These are phyloP conservation scores for Aspergillus sp. DNA, from an alignment of 2,329 filamentous ascomycete genomes.

Conservation along the genomic window DNA sequence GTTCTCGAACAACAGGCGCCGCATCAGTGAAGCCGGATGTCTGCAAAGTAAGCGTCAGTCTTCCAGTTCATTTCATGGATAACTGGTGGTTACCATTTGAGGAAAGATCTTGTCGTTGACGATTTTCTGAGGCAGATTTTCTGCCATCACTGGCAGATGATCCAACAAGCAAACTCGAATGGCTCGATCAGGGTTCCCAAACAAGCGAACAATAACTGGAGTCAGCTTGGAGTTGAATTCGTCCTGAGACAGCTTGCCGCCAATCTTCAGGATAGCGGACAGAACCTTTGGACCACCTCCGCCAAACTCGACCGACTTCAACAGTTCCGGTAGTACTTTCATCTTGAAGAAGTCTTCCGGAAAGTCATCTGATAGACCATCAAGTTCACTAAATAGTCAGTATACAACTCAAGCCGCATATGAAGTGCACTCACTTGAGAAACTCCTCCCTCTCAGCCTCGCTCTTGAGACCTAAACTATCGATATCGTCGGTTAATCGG, in stretches of 20 bases:
- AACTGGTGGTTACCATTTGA: constrained; percentile 67
- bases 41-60: constrained; percentile 46
- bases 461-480: constrained; percentile 86
- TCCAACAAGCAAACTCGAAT: constrained; percentile 90
- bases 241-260: constrained; percentile 81
- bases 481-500: constrained; percentile 87
- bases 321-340: constrained; percentile 89
- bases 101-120: constrained; percentile 98
- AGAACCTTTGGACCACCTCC: constrained; percentile 94
- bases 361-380: constrained; percentile 87
- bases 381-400: constrained; percentile 66
- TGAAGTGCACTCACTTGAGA: constrained; percentile 63
- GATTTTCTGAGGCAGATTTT: constrained; percentile 81
- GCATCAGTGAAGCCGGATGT: constrained; percentile 93
- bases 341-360: constrained; percentile 98
- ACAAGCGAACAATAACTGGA: constrained; percentile 84
- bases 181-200: constrained; percentile 87
- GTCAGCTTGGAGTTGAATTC: constrained; percentile 86
- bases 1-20: constrained; percentile 88
- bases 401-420: background rate
- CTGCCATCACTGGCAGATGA: constrained; percentile 87
- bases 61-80: background rate
- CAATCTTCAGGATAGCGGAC: constrained; percentile 85
- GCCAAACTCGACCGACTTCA: constrained; percentile 99
- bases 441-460: constrained; percentile 84